Evolutionary conservation across 176 grass and related monocot species (phyloP).

Genomic region (bread wheat (Triticum aestivum)): DNA sequence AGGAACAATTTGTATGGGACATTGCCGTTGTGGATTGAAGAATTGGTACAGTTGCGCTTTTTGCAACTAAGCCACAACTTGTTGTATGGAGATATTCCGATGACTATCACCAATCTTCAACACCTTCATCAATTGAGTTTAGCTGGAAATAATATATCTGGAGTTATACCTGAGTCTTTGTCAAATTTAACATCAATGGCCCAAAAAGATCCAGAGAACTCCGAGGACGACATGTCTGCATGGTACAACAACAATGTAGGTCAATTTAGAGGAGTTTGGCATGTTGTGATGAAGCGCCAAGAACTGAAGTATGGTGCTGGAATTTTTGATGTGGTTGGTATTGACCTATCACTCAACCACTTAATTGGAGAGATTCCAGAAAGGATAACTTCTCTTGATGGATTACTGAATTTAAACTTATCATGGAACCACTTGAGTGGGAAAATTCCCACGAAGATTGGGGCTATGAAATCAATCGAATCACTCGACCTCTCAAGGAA

Average conservation of each 20-base stretch:
- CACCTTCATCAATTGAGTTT: slow-evolving; percentile 1
- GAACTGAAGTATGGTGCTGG: neutral
- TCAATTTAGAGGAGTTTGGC: neutral
- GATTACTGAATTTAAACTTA: neutral
- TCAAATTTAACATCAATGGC: slow-evolving; percentile 28
- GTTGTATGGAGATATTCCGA: slow-evolving; percentile 28
- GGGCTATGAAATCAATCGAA: slow-evolving; percentile 28
- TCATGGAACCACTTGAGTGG: neutral
- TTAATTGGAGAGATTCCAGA: neutral
- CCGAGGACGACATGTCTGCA: neutral
- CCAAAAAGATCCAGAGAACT: neutral
- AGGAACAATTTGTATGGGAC: neutral
- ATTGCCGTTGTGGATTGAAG: slow-evolving; percentile 32
- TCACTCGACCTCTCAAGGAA: slow-evolving; percentile 49
- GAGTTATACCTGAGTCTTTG: neutral
- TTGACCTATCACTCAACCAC: neutral
- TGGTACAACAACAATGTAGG: neutral
- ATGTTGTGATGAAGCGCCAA: neutral
- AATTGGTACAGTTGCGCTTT: neutral
- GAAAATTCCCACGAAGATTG: neutral
- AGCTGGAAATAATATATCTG: slow-evolving; percentile 33
- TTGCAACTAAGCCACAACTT: slow-evolving; percentile 32
- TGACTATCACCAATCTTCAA: neutral
- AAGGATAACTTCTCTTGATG: neutral
- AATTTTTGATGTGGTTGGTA: neutral